A percentile compares a stretch with the other conserved stretches of the same genome.
Evolutionary conservation across 2,329 filamentous ascomycete species (phyloP).

Genomic region (Aspergillus thermomutatus): DNA sequence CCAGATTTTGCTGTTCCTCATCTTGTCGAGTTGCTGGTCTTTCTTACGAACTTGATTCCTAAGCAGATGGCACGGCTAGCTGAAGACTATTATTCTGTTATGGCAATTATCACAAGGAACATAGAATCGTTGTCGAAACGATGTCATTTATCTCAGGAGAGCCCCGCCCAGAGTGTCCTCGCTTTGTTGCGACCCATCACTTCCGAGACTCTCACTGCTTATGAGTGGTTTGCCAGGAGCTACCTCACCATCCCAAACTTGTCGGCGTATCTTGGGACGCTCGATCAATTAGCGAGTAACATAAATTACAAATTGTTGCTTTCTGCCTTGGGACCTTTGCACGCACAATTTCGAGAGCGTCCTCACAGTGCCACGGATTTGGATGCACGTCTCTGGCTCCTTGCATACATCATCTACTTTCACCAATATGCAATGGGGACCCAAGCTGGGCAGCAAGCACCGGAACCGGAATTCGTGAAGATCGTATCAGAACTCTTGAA

Average conservation of each 20-base stretch:
- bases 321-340: conserved; percentile 34
- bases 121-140: conserved; percentile 14
- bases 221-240: conserved; percentile 43
- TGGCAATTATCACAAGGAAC: conserved; percentile 35
- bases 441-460: conserved; percentile 35
- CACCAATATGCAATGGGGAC: conserved; percentile 47
- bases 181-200: conserved; percentile 43
- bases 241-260: conserved; percentile 48
- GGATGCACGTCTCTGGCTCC: conserved; percentile 52
- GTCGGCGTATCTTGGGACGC: conserved; percentile 31
- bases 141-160: conserved; percentile 22
- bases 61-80: conserved; percentile 39
- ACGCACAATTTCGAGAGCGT: conserved; percentile 20
- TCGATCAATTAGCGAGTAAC: conserved; percentile 43
- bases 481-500: conserved; percentile 56
- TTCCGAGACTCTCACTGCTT: conserved; percentile 42
- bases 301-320: conserved; percentile 52
- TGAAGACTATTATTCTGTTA: conserved; percentile 37
- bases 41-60: conserved; percentile 38
- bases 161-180: conserved; percentile 34
- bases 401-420: conserved; percentile 60
- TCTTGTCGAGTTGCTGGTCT: conserved; percentile 34
- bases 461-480: conserved; percentile 53
- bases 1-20: conserved; percentile 24
- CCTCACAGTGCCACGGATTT: conserved; percentile 32